Base-by-base conservation (phyloP, 352 stramenopile genomes). In the Phytophthora cryptogea region DNA sequence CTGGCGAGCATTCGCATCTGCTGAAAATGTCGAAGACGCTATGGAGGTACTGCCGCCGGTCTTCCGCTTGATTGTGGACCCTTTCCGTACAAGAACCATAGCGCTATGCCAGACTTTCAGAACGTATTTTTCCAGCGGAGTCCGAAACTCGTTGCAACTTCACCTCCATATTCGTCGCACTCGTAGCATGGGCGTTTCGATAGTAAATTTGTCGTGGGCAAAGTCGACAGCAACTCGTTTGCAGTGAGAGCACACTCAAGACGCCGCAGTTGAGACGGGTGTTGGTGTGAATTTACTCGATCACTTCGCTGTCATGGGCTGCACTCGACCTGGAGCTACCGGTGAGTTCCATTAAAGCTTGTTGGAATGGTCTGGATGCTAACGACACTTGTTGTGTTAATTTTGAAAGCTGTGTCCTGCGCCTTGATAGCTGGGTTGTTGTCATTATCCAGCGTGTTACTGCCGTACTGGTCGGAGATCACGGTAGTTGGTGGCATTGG, bases 391-490 rank as follows among this genome's bases (percentile, higher is more conserved):
- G 28, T 27, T 28, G 10, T 35, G 27, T n/a, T 16, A 27, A n/a
- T 32, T 42, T 46, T 23, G 20, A 10, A 36, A 89, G 79, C 72
- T 39, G 62, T 82, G 23, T 41, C 30, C 8, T 76, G 62, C 27
- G 74, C 72, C 2, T 10, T 80, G 36, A 9, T 65, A 20, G 74
- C 76, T 41, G 66, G 62, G 6, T 28, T 73, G 13, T 35, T 85
- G 32, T 74, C 69, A 2, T 48, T 72, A 17, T 48, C 76, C 7
- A 73, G 66, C 10, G 65, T 89, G 11, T 40, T 85, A 8, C 44
- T 89, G 23, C 79, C 79, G 6, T 89, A 82, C 50, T 89, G 79
- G 79, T 83, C 74, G 20, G 70, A 67, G 43, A 68, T 76, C 27
- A 62, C 47, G 8, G 45, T 78, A 28, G 33, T 68, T 10, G 33